phyloP scores from a whole-genome alignment of 2,329 filamentous ascomycete genomes.

The Didymella segeticola region DNA sequence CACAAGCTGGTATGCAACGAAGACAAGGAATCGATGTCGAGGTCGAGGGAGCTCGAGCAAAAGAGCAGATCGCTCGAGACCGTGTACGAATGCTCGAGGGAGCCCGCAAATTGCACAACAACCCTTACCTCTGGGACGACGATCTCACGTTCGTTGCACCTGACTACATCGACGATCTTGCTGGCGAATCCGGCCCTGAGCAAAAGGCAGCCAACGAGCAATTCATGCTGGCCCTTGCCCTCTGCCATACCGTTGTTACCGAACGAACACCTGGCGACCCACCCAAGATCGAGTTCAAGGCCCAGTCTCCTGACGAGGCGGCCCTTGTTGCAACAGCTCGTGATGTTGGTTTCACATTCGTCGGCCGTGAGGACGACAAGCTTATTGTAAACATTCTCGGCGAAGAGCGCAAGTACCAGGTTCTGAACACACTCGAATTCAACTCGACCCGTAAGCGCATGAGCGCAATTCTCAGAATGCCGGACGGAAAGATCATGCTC shows the following conservation, averaged over 20 bases:
- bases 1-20: slow-evolving; percentile 94
- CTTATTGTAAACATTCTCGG: slow-evolving; percentile 88
- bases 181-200: slow-evolving; percentile 75
- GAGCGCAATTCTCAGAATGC: slow-evolving; percentile 97
- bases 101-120: slow-evolving; percentile 80
- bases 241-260: slow-evolving; percentile 97
- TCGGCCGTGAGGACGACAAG: slow-evolving; percentile 79
- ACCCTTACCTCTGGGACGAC: slow-evolving; percentile 89
- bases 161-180: slow-evolving; percentile 83
- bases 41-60: slow-evolving; percentile 74
- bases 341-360: slow-evolving; percentile 92
- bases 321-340: slow-evolving; percentile 92
- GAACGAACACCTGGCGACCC: slow-evolving; percentile 89
- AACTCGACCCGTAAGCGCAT: slow-evolving; percentile 96
- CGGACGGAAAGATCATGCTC: slow-evolving; percentile 83
- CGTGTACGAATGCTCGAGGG: slow-evolving; percentile 74
- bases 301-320: slow-evolving; percentile 95
- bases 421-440: slow-evolving; percentile 96
- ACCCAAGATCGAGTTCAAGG: slow-evolving; percentile 92
- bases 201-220: slow-evolving; percentile 81
- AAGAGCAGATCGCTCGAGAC: slow-evolving; percentile 78
- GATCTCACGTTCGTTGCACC: slow-evolving; percentile 91
- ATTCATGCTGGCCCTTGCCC: slow-evolving; percentile 92
- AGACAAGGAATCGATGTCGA: slow-evolving; percentile 87
- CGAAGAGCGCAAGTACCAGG: slow-evolving; percentile 80